phyloP scores from a whole-genome alignment of 2,329 filamentous ascomycete genomes.

The Fusarium sp. region DNA sequence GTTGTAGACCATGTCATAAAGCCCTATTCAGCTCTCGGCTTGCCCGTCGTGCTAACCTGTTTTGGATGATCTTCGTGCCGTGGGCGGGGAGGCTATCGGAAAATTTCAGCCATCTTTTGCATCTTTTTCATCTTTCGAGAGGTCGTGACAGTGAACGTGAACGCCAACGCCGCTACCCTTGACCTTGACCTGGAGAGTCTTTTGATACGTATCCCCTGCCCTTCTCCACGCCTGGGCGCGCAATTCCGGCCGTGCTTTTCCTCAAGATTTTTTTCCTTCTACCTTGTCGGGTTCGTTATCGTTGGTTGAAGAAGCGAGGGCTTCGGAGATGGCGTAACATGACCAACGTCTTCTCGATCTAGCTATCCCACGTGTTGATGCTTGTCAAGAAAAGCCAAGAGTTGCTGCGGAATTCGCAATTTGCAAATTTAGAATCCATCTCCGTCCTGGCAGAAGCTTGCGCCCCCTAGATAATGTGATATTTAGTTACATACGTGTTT shows the following conservation, averaged over 20 bases:
- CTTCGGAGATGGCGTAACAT: conserved; percentile 29
- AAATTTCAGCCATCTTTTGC: conserved; percentile 34
- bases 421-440: not conserved
- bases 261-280: not conserved
- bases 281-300: not conserved
- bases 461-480: not conserved
- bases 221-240: not conserved
- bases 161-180: not conserved
- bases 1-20: not conserved
- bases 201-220: not conserved
- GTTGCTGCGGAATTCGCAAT: not conserved
- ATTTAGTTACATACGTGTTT: not conserved
- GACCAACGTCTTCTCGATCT: not conserved
- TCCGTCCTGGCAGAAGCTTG: not conserved
- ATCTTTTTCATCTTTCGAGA: not conserved
- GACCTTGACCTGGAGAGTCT: not conserved
- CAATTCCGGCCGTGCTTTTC: not conserved
- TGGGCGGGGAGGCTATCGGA: conserved; percentile 35
- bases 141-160: not conserved
- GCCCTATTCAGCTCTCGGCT: conserved; percentile 45
- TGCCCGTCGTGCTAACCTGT: conserved; percentile 43
- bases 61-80: conserved; percentile 37
- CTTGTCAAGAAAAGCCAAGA: not conserved
- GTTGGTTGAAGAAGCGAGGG: conserved; percentile 30
- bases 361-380: not conserved